phyloP scores from a whole-genome alignment of 768 basidiomycete genomes.

The Mycena galopus region DNA sequence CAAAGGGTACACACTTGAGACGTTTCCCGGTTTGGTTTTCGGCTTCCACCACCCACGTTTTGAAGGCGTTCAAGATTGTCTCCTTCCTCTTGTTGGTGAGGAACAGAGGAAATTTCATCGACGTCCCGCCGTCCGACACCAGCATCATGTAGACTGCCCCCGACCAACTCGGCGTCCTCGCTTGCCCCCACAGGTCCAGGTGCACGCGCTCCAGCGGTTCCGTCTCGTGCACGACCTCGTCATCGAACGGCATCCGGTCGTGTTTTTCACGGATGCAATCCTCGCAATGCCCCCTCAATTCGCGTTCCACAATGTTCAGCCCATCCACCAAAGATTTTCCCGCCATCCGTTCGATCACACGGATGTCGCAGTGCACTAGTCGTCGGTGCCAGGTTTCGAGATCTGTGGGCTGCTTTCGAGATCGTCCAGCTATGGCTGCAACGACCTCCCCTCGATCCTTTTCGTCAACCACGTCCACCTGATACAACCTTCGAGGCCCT shows the following conservation, averaged over 20 bases:
- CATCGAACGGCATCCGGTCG: conserved; percentile 38
- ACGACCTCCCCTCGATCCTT: neutral
- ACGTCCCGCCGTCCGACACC: conserved; percentile 40
- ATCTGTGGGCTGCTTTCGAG: too few relatives aligned
- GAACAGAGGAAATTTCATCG: conserved; percentile 30
- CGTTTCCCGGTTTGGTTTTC: too few relatives aligned
- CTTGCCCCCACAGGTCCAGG: too few relatives aligned
- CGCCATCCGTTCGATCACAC: neutral
- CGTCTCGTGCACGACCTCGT: conserved; percentile 24
- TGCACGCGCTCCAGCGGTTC: too few relatives aligned
- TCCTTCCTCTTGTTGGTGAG: conserved; percentile 40
- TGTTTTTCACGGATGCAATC: conserved; percentile 38
- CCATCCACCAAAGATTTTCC: neutral
- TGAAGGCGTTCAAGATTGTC: conserved; percentile 32
- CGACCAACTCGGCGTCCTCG: too few relatives aligned
- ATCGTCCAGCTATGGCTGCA: too few relatives aligned
- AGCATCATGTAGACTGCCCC: too few relatives aligned
- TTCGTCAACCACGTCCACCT: neutral
- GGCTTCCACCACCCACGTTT: conserved; percentile 14
- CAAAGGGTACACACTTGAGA: conserved; percentile 29
- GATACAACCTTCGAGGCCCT: too few relatives aligned
- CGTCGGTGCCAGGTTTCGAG: too few relatives aligned
- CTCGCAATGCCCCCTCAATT: too few relatives aligned
- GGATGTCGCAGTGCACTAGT: neutral
- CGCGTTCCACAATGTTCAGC: too few relatives aligned